Base-by-base conservation (phyloP, 2,329 filamentous ascomycete species). In the Botrytis elliptica region DNA sequence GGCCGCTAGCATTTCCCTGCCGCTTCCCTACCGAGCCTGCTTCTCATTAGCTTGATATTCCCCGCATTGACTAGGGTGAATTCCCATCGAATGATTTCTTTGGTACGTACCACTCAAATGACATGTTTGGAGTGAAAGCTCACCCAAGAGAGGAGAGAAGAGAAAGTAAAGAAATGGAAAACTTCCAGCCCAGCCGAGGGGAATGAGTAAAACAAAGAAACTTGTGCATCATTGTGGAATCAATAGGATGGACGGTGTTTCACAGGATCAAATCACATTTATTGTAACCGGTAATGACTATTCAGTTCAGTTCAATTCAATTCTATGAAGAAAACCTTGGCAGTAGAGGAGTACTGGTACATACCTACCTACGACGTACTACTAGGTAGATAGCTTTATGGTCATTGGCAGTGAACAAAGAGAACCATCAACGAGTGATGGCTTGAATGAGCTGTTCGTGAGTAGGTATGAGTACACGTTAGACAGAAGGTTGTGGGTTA, bases 31-130 rank as follows among this genome's bases (percentile, higher is more conserved):
- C 52, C 52, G 52, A 57, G 52, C 65, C 46, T 22, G 36, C 65
- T 55, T 57, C 36, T n/a, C 49, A 57, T n/a, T 55, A 57, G 49
- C 49, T 42, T 42, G 14, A 14, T 10, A 68, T 57, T 68, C 66
- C 66, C 66, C 66, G 66, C 49, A 68, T 57, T 68, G 57, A 42
- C 66, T 55, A 20, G 49, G 65, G 63, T 66, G 42, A 36, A 66
- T 49, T 36, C 63, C 63, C n/a, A 68, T 68, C 66, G 66, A 57
- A 68, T 42, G 66, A 68, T 68, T 25, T 22, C 40, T 55, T 7
- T 18, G 9, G 36, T 29, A 52, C 33, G 65, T 14, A 57, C 46
- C 65, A 57, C 36, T 33, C 5, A 33, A 57, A 68, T 57, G 49
- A 42, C 49, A n/a, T 67, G 46, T 55, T 57, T 4, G 9, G 66